These are phyloP conservation scores for Wickerhamomyces mucosus DNA, from an alignment of 805 yeast species.

Conservation along the genomic window DNA sequence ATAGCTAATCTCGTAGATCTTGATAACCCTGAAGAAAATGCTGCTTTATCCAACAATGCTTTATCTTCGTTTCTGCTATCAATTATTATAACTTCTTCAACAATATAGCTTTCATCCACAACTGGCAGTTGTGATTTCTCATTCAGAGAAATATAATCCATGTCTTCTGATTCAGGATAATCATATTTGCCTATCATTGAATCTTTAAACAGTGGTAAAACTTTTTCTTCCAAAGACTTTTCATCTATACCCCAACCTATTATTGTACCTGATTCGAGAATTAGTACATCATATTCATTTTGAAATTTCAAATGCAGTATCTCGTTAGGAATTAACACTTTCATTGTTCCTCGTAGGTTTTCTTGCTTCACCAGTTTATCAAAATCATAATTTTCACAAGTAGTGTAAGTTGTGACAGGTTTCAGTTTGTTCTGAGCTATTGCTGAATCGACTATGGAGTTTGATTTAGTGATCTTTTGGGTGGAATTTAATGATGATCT, in stretches of 20 bases:
- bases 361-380: slow-evolving; percentile 25
- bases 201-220: slow-evolving; percentile 41
- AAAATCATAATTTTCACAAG: slow-evolving; percentile 65
- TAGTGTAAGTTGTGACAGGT: slow-evolving; percentile 62
- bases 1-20: slow-evolving; percentile 81
- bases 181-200: slow-evolving; percentile 40
- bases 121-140: slow-evolving; percentile 1
- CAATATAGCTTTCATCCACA: slow-evolving; percentile 34
- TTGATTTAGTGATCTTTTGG: slow-evolving; percentile 2
- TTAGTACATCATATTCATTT: slow-evolving; percentile 45
- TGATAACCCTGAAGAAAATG: slow-evolving; percentile 81
- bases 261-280: slow-evolving; percentile 68
- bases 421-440: slow-evolving; percentile 4
- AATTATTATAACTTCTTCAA: slow-evolving; percentile 66
- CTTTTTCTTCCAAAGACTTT: slow-evolving; percentile 30
- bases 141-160: slow-evolving; percentile 52
- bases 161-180: slow-evolving; percentile 68
- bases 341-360: slow-evolving; percentile 23
- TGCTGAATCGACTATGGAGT: neutral
- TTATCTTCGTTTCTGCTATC: slow-evolving; percentile 37
- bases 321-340: slow-evolving; percentile 52
- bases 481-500: slow-evolving; percentile 1
- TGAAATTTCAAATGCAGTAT: slow-evolving; percentile 45
- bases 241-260: slow-evolving; percentile 81
- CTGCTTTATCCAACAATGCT: slow-evolving; percentile 66